Conservation (phyloP, 192 early-diverging fungal species). For the Physocladia obscura region DNA sequence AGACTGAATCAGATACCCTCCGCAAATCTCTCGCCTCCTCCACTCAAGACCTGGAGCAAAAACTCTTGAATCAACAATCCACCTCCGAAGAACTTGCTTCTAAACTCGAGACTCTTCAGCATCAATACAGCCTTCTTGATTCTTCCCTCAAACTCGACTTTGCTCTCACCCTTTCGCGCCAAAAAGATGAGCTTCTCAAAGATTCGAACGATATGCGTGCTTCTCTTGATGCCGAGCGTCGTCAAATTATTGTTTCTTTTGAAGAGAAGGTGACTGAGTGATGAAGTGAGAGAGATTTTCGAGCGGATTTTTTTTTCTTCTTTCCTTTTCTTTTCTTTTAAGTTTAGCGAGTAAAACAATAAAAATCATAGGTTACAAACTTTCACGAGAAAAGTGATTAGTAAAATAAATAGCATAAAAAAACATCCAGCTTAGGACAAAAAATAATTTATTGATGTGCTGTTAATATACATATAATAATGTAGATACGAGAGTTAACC, state of each 20-base stretch:
- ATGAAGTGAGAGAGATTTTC: no score
- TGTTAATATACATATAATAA: no score
- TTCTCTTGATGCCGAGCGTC: background rate
- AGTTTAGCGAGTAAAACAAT: no score
- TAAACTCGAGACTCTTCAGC: conserved; percentile 10
- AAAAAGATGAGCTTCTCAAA: conserved; percentile 38
- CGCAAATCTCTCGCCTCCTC: conserved; percentile 33
- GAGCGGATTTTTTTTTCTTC: no score
- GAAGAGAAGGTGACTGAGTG: no score
- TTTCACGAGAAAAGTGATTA: no score
- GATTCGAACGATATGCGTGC: background rate
- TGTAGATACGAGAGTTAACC: no score
- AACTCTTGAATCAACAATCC: conserved; percentile 34
- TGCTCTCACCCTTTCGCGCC: conserved; percentile 4
- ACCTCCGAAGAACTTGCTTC: background rate
- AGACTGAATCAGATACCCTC: conserved; percentile 3
- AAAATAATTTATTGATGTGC: no score
- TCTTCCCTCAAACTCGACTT: conserved; percentile 25
- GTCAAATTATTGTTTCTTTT: background rate
- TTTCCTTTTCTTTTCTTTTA: no score
- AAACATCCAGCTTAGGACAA: no score
- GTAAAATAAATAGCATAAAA: no score
- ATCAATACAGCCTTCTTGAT: conserved; percentile 29
- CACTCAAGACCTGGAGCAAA: conserved; percentile 35
- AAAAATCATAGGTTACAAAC: no score